phyloP scores from a whole-genome alignment of 345 rosid species.

The Isatis tinctoria region DNA sequence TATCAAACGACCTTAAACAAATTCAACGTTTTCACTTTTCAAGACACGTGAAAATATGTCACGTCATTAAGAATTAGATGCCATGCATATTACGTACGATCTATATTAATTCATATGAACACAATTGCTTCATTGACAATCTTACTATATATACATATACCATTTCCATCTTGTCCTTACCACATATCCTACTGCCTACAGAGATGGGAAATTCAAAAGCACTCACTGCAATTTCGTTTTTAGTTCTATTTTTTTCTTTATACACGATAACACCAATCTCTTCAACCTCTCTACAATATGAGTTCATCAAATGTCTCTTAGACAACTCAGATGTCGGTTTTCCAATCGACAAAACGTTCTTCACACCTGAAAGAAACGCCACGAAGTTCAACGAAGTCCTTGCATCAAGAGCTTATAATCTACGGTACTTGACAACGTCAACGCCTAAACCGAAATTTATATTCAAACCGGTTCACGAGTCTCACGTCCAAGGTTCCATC shows the following conservation, averaged over 20 bases:
- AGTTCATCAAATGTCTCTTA: constrained; percentile 37
- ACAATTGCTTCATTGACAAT: not conserved
- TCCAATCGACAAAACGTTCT: constrained; percentile 24
- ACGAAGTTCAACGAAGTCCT: constrained; percentile 37
- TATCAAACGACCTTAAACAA: not conserved
- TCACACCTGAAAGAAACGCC: constrained; percentile 27
- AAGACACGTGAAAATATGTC: not conserved
- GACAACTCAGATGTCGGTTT: constrained; percentile 27
- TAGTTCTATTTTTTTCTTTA: not conserved
- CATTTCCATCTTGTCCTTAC: not conserved
- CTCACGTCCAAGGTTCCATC: constrained; percentile 57
- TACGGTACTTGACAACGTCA: constrained; percentile 32
- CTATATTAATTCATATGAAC: not conserved
- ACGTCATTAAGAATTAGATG: not conserved
- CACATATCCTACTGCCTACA: not conserved
- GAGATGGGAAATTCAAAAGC: not conserved
- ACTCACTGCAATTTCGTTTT: not conserved
- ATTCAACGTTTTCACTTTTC: not conserved
- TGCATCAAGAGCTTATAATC: constrained; percentile 40
- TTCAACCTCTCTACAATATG: constrained; percentile 23
- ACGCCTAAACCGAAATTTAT: constrained; percentile 53
- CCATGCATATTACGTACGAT: too few species aligned
- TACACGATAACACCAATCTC: not conserved
- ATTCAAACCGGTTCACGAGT: constrained; percentile 41
- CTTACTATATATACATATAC: not conserved